Conservation (phyloP, 139 green algal species). For the Micractinium sp. region DNA sequence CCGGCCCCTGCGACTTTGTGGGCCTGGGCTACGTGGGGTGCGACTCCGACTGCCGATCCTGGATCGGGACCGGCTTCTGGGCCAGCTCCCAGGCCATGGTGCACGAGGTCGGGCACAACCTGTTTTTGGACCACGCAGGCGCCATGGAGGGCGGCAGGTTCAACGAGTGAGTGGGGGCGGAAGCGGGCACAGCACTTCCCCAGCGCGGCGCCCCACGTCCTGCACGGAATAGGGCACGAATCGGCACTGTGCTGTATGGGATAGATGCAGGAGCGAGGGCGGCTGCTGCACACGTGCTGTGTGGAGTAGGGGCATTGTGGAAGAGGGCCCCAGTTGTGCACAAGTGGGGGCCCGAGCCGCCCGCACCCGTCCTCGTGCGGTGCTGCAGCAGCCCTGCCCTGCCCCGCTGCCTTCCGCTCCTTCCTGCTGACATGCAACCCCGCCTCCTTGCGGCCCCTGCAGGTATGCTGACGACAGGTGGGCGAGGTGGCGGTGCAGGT, state of each 20-base stretch:
- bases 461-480: background rate
- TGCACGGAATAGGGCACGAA: too few species aligned
- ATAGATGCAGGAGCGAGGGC: too few species aligned
- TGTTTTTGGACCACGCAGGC: background rate
- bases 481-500: too few species aligned
- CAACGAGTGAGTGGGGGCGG: background rate
- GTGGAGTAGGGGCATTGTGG: background rate
- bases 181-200: too few species aligned
- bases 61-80: conserved; percentile 34
- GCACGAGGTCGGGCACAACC: conserved; percentile 49
- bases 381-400: background rate
- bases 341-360: too few species aligned
- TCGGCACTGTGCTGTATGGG: too few species aligned
- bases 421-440: background rate
- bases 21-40: conserved; percentile 48
- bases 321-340: too few species aligned
- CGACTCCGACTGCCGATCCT: conserved; percentile 32
- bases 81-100: background rate
- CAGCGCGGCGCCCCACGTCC: too few species aligned
- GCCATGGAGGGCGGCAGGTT: background rate
- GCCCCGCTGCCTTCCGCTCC: too few species aligned
- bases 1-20: conserved; percentile 37
- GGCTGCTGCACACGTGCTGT: background rate
- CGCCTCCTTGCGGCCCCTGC: background rate
- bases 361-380: too few species aligned